Base-by-base conservation (phyloP, 2,329 filamentous ascomycete species). In the Microcyclospora tardicrescens region DNA sequence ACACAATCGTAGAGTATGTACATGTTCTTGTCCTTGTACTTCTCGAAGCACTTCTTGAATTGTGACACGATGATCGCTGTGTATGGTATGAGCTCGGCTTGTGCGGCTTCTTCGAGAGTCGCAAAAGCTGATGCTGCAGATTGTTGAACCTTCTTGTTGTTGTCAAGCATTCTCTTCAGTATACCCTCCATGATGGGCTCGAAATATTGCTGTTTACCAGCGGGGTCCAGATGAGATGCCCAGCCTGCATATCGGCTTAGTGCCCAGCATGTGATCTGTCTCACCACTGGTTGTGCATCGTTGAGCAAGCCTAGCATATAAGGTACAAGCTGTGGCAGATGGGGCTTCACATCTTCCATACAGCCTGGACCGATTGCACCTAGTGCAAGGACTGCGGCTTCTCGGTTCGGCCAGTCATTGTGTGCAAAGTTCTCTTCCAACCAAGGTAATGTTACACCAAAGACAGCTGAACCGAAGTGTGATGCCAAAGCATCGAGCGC, bases 21-120 rank as follows among this genome's bases (percentile, higher is more conserved):
- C 77, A 96, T 95, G 66, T 98, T 98, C 54, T 85, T 81, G 62
- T 96, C 89, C 71, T 98, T 96, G 75, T 96, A 98, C 62, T 83
- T 86, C 38, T 71, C 74, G 62, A 98, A 98, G 61, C 91, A 98
- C 43, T 74, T 71, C 37, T 95, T 86, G 55, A 89, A 96, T 58
- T 96, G 91, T 44, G 79, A 80, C 38, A 96, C 76, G 52, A 98
- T 96, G 16, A 87, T 84, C 19, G 80, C 73, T 53, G 84, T 87
- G 63, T 95, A 98, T 0, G 84, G 84, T 46, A 80, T 77, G 32
- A 98, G 66, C 44, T 79, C 73, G 46, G 77, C 77, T 42, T 84
- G 84, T 0, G 91, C 84, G 60, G 93, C 93, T 59, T 96, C 91
- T 61, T 96, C 91, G 8, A 98, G 72, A 54, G 89, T 93, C 3